Evolutionary conservation across 257 asterid genomes (phyloP).

Genomic region (Lantana camara): DNA sequence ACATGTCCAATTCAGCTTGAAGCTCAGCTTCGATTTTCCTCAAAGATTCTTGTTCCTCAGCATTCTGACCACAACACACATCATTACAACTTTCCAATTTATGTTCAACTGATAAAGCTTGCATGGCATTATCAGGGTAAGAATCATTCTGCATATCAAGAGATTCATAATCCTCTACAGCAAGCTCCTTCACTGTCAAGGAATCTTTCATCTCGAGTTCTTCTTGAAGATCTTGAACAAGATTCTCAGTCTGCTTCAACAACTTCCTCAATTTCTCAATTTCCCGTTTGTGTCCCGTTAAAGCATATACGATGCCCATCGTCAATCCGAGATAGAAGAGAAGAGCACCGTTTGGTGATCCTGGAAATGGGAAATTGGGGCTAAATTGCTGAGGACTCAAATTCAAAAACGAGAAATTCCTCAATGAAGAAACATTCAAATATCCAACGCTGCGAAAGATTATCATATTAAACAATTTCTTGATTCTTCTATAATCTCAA

Average conservation of each 20-base stretch:
- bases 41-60: slow-evolving; percentile 67
- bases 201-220: slow-evolving; percentile 94
- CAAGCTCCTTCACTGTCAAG: slow-evolving; percentile 79
- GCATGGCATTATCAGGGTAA: slow-evolving; percentile 30
- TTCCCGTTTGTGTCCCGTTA: slow-evolving; percentile 58
- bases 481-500: background rate
- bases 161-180: slow-evolving; percentile 58
- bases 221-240: slow-evolving; percentile 92
- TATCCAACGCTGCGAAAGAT: background rate
- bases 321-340: slow-evolving; percentile 72
- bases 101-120: slow-evolving; percentile 39
- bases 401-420: slow-evolving; percentile 8
- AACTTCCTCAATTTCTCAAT: slow-evolving; percentile 51
- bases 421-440: background rate
- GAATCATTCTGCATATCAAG: slow-evolving; percentile 42
- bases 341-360: slow-evolving; percentile 47
- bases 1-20: slow-evolving; percentile 86
- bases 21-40: slow-evolving; percentile 94
- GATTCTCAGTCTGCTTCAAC: slow-evolving; percentile 69
- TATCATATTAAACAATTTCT: background rate
- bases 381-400: slow-evolving; percentile 4
- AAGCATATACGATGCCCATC: slow-evolving; percentile 63
- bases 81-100: slow-evolving; percentile 33
- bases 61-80: slow-evolving; percentile 40
- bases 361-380: slow-evolving; percentile 51